Conservation (phyloP, 202 grass and related monocot genomes). For the Miscanthus sacchariflorus region DNA sequence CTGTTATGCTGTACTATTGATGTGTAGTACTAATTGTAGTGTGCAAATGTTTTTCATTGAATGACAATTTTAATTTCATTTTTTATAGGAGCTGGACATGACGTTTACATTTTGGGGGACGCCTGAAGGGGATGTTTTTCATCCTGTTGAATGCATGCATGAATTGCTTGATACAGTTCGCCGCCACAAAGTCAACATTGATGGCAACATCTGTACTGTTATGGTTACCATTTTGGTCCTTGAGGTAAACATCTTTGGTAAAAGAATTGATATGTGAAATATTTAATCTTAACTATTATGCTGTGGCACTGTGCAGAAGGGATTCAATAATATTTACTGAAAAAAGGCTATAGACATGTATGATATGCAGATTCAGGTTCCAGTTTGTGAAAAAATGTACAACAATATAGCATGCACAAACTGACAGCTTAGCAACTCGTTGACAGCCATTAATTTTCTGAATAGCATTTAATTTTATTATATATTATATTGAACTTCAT, state of each 20-base stretch:
- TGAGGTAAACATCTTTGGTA: constrained; percentile 66
- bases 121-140: constrained; percentile 75
- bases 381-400: not conserved
- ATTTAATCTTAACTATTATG: constrained; percentile 15
- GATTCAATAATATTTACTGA: not conserved
- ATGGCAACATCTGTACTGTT: constrained; percentile 97
- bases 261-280: constrained; percentile 4
- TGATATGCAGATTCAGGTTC: constrained; percentile 4
- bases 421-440: constrained; percentile 2
- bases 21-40: not conserved
- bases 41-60: constrained; percentile 33
- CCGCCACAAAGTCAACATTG: constrained; percentile 91
- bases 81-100: constrained; percentile 79
- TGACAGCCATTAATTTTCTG: not conserved
- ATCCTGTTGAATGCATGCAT: constrained; percentile 97
- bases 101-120: constrained; percentile 91
- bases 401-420: constrained; percentile 7
- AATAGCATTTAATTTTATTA: not conserved
- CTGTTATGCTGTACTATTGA: not conserved
- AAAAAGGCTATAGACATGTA: not conserved
- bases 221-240: constrained; percentile 97
- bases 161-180: constrained; percentile 88
- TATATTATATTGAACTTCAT: not conserved
- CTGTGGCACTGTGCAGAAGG: not conserved
- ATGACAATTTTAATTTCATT: constrained; percentile 26